phyloP scores from a whole-genome alignment of 805 yeast genomes.

The Spathaspora hagerdaliae region DNA sequence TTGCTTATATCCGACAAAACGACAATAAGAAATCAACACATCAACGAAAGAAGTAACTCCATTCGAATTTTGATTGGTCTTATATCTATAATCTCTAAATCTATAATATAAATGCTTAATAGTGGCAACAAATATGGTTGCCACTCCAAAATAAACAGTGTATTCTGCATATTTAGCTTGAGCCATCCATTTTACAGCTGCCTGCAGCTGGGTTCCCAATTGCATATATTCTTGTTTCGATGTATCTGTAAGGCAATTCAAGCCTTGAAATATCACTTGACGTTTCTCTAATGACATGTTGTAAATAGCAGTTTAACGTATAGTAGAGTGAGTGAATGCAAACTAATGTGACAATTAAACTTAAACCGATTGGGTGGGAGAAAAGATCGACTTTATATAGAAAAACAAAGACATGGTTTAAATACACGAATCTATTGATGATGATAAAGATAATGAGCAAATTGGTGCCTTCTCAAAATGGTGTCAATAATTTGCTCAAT shows the following conservation, averaged over 20 bases:
- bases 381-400: no score
- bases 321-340: no score
- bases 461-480: neutral
- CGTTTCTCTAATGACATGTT: conserved; percentile 6
- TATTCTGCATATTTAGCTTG: conserved; percentile 32
- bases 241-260: conserved; percentile 36
- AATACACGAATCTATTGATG: neutral
- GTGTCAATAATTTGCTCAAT: neutral
- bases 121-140: conserved; percentile 27
- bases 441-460: neutral
- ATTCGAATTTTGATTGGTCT: conserved; percentile 6
- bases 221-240: conserved; percentile 17
- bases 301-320: no score
- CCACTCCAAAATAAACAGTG: conserved; percentile 38
- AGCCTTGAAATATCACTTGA: conserved; percentile 25
- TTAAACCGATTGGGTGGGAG: no score
- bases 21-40: conserved; percentile 27
- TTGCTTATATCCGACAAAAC: conserved; percentile 33
- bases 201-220: conserved; percentile 23
- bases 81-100: conserved; percentile 19
- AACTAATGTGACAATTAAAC: no score
- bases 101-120: conserved; percentile 29
- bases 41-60: conserved; percentile 20
- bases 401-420: no score
- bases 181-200: conserved; percentile 22